Conservation (phyloP, 768 basidiomycete species). For the Lepiota venenata region DNA sequence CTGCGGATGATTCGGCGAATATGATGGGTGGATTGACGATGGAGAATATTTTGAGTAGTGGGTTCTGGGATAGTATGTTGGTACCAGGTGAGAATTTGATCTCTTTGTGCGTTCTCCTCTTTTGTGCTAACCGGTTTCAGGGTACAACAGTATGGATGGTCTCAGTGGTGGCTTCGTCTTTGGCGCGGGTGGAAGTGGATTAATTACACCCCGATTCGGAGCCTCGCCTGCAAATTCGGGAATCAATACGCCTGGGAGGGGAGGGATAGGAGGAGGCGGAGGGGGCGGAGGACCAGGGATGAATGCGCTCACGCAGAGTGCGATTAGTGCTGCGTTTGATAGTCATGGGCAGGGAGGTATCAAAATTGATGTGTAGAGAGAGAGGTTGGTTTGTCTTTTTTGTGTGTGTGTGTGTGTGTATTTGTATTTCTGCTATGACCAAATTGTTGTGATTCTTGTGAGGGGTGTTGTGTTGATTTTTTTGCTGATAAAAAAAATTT, state of each 20-base stretch:
- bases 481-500: no score
- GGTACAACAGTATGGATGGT: slow-evolving; percentile 81
- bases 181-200: slow-evolving; percentile 77
- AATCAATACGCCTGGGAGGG: slow-evolving; percentile 39
- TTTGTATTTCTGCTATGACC: not conserved
- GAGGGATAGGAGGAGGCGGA: no score
- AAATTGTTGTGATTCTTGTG: no score
- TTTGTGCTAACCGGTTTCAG: slow-evolving; percentile 31
- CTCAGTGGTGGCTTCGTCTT: slow-evolving; percentile 85
- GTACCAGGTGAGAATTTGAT: slow-evolving; percentile 84
- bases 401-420: not conserved
- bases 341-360: slow-evolving; percentile 26
- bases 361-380: slow-evolving; percentile 28
- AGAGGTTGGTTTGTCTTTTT: not conserved
- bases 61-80: slow-evolving; percentile 87
- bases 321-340: slow-evolving; percentile 45
- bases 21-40: slow-evolving; percentile 57
- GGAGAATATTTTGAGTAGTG: slow-evolving; percentile 76
- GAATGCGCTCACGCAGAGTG: slow-evolving; percentile 37
- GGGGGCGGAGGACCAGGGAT: slow-evolving; percentile 19
- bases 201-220: slow-evolving; percentile 73
- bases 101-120: slow-evolving; percentile 13
- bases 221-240: slow-evolving; percentile 60
- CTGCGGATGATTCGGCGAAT: slow-evolving; percentile 29
- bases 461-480: no score